Conservation (phyloP, 371 early-diverging fungal species). For the Mortierella sp. region DNA sequence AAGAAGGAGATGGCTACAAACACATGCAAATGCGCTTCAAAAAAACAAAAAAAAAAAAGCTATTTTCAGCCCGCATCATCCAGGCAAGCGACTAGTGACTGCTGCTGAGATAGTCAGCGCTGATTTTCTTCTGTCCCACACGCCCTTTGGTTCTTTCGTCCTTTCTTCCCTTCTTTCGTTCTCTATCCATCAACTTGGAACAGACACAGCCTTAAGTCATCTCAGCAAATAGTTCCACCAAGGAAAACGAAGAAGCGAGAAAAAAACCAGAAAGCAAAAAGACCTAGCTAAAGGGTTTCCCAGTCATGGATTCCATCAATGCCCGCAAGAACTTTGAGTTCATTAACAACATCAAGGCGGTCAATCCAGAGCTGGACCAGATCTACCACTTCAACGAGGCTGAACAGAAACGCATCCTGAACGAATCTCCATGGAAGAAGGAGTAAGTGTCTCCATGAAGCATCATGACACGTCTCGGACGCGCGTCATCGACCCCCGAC, state of each 20-base stretch:
- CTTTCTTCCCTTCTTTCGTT: too few relatives aligned
- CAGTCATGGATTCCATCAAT: constrained; percentile 66
- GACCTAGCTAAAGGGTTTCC: too few relatives aligned
- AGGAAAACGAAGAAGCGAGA: too few relatives aligned
- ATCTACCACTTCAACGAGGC: constrained; percentile 83
- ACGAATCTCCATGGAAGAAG: constrained; percentile 83
- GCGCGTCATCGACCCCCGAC: background rate
- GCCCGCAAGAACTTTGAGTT: constrained; percentile 87
- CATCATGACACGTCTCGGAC: background rate
- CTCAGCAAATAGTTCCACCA: too few relatives aligned
- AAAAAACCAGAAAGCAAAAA: too few relatives aligned
- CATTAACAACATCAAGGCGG: constrained; percentile 82
- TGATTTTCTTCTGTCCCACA: too few relatives aligned
- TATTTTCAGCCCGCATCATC: constrained; percentile 1
- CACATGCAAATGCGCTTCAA: background rate
- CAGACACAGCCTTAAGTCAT: too few relatives aligned
- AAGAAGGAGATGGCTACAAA: background rate
- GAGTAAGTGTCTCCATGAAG: constrained; percentile 68
- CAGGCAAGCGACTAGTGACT: too few relatives aligned
- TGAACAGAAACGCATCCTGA: constrained; percentile 70
- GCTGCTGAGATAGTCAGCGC: too few relatives aligned
- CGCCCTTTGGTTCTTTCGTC: too few relatives aligned
- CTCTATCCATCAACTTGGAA: too few relatives aligned
- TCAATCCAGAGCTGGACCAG: constrained; percentile 77
- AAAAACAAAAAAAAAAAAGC: background rate